Percentiles rank a stretch among this genome's conserved stretches.
Evolutionary conservation across 805 yeast species (phyloP).

Genomic region (Kazachstania bromeliacearum): DNA sequence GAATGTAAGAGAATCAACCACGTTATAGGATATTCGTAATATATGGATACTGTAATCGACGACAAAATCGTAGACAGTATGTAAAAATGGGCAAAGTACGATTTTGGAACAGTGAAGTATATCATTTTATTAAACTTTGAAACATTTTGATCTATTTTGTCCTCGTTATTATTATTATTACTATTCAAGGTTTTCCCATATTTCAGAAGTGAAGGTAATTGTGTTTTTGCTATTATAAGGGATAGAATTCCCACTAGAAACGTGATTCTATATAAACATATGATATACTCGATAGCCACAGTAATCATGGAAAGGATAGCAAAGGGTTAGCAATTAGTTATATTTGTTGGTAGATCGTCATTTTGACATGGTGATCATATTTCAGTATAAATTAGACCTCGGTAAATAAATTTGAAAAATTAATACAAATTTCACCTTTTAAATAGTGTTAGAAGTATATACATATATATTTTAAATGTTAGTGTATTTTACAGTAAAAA

Average conservation of each 20-base stretch:
- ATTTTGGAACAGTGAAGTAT: conserved; percentile 47
- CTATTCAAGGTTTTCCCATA: conserved; percentile 37
- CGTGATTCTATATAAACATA: conserved; percentile 6
- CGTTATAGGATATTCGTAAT: conserved; percentile 12
- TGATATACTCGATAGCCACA: not conserved
- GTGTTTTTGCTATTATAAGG: conserved; percentile 29
- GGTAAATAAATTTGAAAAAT: too few species aligned
- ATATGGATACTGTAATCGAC: conserved; percentile 9
- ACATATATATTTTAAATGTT: too few species aligned
- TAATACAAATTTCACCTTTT: too few species aligned
- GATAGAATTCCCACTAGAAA: conserved; percentile 16
- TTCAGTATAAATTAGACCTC: too few species aligned
- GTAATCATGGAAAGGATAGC: not conserved
- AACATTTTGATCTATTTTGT: too few species aligned
- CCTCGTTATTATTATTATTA: conserved; percentile 3
- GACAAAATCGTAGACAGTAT: conserved; percentile 33
- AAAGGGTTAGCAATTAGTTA: too few species aligned
- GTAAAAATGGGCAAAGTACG: conserved; percentile 58
- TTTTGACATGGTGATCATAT: too few species aligned
- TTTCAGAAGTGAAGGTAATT: conserved; percentile 31
- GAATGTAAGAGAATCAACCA: conserved; percentile 40
- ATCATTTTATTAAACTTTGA: conserved; percentile 10
- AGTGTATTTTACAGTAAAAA: not conserved
- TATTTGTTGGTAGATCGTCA: too few species aligned
- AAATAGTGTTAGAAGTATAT: too few species aligned